Base-by-base conservation (phyloP, 352 stramenopile genomes). In the Phytophthora aleatoria region DNA sequence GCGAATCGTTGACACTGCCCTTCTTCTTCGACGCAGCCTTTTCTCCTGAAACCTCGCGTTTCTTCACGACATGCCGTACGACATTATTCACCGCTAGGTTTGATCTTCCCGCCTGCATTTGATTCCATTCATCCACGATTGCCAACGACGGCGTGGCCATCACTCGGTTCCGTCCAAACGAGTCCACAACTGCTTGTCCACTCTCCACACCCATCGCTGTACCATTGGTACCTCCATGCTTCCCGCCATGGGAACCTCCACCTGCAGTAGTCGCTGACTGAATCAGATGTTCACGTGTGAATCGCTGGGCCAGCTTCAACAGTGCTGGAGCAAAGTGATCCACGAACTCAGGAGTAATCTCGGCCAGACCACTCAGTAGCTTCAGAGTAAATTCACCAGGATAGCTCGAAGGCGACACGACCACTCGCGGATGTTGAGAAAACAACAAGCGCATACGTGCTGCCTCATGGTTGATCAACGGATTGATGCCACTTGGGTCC, bases 101-200 rank as follows among this genome's bases (percentile, higher is more conserved):
- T 26, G 87, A 96, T 15, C 87, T 66, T 3, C 88, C 88, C 0
- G 60, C 64, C 30, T 89, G 76, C 65, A 96, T 84, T 52, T 84
- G 78, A 38, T 90, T 73, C 81, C 87, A 96, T 48, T 96, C 88
- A 49, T 96, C 78, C 3, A 90, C 75, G 33, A 95, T 91, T 31
- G 87, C 88, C 43, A 96, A 71, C 4, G 85, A 89, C 13, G 88
- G 88, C 10, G 88, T 96, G n/a, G 88, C 88, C 88, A 95, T 94
- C 27, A 96, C 87, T 42, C 87, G 83, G 33, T 94, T 89, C 1
- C 85, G 76, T 24, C 77, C 82, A 73, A 91, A 91, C n/a, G 83
- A 88, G 48, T 94, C 85, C 45, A 87, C 77, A 55, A 71, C 71
- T 16, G 67, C 71, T 52, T 79, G 68, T 13, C 66, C 74, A 51